Evolutionary conservation across 2,329 filamentous ascomycete species (phyloP).

Genomic region (Aspergillus unguis): DNA sequence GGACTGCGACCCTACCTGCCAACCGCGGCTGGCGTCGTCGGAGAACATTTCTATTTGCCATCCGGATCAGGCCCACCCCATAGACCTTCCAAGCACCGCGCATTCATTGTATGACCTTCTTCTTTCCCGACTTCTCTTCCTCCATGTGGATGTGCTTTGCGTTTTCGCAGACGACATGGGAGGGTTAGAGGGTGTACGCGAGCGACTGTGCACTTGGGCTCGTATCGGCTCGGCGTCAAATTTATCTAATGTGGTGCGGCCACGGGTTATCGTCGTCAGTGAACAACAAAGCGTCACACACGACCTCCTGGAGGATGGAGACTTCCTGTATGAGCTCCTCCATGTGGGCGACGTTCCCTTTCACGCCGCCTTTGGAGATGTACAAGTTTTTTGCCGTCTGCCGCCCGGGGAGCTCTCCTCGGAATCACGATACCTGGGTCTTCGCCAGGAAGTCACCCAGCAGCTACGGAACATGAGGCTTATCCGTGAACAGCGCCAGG

Average conservation of each 20-base stretch:
- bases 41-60: neutral
- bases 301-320: neutral
- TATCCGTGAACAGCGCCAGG: neutral
- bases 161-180: conserved; percentile 4
- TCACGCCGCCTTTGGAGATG: neutral
- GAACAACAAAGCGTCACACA: neutral
- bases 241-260: neutral
- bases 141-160: conserved; percentile 1
- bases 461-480: neutral
- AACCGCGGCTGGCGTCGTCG: neutral
- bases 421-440: neutral
- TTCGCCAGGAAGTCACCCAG: neutral
- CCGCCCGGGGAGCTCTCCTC: neutral
- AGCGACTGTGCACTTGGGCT: neutral
- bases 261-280: neutral
- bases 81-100: neutral
- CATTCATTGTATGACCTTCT: neutral
- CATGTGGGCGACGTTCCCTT: neutral
- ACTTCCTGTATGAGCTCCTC: neutral
- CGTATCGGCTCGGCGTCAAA: neutral
- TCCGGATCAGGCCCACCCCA: neutral
- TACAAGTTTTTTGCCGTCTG: neutral
- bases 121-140: conserved; percentile 1
- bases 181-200: neutral
- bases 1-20: neutral